Conservation (phyloP, 169 alveolate species). For the Haemoproteus tartakovskyi region DNA sequence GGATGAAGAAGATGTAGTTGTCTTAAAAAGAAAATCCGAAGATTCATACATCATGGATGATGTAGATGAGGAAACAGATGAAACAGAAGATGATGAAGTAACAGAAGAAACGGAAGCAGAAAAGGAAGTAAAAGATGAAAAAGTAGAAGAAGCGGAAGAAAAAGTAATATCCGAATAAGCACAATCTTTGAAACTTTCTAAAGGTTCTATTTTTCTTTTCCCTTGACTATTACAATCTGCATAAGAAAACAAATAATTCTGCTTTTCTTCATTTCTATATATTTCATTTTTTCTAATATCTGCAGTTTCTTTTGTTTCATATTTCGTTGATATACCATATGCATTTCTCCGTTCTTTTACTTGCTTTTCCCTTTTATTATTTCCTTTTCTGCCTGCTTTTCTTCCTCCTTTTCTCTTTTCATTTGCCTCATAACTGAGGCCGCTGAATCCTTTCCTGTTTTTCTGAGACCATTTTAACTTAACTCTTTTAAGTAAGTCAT, state of each 20-base stretch:
- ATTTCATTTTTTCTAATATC: too few relatives aligned
- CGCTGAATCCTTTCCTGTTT: not conserved
- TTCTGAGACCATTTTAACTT: constrained; percentile 26
- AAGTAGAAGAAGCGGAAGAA: not conserved
- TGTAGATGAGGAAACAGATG: constrained; percentile 30
- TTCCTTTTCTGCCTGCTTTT: not conserved
- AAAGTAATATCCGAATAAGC: too few relatives aligned
- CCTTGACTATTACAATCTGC: too few relatives aligned
- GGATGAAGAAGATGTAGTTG: too few relatives aligned
- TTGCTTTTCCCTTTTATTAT: not conserved
- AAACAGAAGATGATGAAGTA: not conserved
- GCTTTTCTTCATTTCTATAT: too few relatives aligned
- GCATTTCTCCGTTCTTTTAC: constrained; percentile 11
- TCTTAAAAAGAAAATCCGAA: not conserved
- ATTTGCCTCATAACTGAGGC: not conserved
- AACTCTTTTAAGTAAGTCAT: constrained; percentile 3
- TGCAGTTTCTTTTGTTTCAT: too few relatives aligned
- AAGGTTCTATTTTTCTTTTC: too few relatives aligned
- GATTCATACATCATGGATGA: not conserved
- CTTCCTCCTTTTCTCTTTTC: not conserved
- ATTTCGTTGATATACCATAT: too few relatives aligned
- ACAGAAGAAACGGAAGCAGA: not conserved
- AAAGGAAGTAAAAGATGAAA: constrained; percentile 1
- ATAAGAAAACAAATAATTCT: too few relatives aligned
- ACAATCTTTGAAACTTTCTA: too few relatives aligned